A percentile compares a stretch with the other conserved stretches of the same genome.
Evolutionary conservation across 2,329 filamentous ascomycete genomes (phyloP).

Genomic region (Fusarium pininemorale): DNA sequence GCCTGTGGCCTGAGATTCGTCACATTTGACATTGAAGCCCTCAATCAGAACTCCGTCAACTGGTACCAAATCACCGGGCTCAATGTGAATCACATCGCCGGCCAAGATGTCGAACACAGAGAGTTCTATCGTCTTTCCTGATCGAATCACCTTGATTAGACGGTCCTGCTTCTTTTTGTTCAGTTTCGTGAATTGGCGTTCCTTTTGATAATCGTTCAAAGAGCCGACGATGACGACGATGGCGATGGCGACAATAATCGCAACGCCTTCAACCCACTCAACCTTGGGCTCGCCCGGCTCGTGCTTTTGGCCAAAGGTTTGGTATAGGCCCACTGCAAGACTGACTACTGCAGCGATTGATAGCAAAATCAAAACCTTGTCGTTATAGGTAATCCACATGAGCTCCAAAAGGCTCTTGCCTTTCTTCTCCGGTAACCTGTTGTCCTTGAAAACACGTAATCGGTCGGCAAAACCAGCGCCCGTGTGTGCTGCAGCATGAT

Average conservation of each 20-base stretch:
- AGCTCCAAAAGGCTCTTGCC: conserved; percentile 76
- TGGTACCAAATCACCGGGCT: conserved; percentile 78
- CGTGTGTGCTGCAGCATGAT: conserved; percentile 11
- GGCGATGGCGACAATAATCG: conserved; percentile 81
- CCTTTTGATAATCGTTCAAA: conserved; percentile 82
- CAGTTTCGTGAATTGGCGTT: conserved; percentile 79
- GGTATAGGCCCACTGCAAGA: conserved; percentile 78
- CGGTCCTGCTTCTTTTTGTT: conserved; percentile 84
- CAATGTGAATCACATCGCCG: conserved; percentile 77
- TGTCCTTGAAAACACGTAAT: conserved; percentile 76
- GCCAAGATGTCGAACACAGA: conserved; percentile 75
- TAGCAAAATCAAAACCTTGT: conserved; percentile 80
- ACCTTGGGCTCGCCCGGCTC: conserved; percentile 61
- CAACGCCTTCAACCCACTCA: conserved; percentile 85
- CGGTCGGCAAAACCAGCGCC: conserved; percentile 64
- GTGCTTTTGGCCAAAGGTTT: conserved; percentile 72
- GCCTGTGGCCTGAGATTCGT: conserved; percentile 82
- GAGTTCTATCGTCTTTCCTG: conserved; percentile 74
- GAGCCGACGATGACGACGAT: conserved; percentile 82
- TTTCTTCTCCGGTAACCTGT: conserved; percentile 77
- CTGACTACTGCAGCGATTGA: conserved; percentile 77
- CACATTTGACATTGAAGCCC: conserved; percentile 78
- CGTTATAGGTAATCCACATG: conserved; percentile 86
- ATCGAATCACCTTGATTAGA: conserved; percentile 75
- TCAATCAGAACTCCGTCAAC: conserved; percentile 78